Evolutionary conservation across 2,329 filamentous ascomycete species (phyloP), one percentile per base, ranked within the genome.

Genomic region (Beauveria scarabaeidicola): DNA sequence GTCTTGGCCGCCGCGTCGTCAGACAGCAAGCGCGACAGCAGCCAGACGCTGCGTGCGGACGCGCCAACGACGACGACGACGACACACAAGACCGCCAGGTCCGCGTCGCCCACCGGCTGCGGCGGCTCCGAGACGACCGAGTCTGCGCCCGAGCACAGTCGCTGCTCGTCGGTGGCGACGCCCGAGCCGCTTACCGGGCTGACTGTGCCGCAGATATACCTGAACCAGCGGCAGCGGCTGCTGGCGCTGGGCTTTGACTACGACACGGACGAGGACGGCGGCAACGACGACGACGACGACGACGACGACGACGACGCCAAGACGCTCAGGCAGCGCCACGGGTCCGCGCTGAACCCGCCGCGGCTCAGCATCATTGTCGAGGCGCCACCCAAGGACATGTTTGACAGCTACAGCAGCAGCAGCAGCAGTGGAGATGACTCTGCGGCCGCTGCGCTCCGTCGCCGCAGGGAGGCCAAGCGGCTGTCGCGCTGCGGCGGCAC

Each of bases 401-500:
- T 13, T 36, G 32, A 36, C 32, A 36, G 32, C 32, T 13, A 13
- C 32, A 36, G 32, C 32, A 36, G 32, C 32, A 36, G 32, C 32
- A 36, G 32, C 11, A 23, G 23, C 23, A 36, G 32, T 36, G 32
- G 32, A 36, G 17, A 8, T n/a, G 46, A 32, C 3, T 11, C 29
- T 13, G 15, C 36, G 21, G 46, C 46, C 2, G 40, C 23, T 10
- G 27, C 52, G 9, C 25, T 13, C 29, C 38, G 32, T 4, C 61
- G 62, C 2, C 66, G 62, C 25, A 52, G n/a, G 4, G 67, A 65
- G 9, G 61, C 66, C 53, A 63, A 64, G 53, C 59, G 58, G 52
- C 8, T 61, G 19, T 55, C 41, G 53, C 62, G 23, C 59, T 57
- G 32, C 53, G 52, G 6, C 59, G 47, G 15, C 52, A 58, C 29